These are phyloP conservation scores for Lachancea lanzarotensis DNA, from an alignment of 805 yeast genomes.

Conservation along the genomic window DNA sequence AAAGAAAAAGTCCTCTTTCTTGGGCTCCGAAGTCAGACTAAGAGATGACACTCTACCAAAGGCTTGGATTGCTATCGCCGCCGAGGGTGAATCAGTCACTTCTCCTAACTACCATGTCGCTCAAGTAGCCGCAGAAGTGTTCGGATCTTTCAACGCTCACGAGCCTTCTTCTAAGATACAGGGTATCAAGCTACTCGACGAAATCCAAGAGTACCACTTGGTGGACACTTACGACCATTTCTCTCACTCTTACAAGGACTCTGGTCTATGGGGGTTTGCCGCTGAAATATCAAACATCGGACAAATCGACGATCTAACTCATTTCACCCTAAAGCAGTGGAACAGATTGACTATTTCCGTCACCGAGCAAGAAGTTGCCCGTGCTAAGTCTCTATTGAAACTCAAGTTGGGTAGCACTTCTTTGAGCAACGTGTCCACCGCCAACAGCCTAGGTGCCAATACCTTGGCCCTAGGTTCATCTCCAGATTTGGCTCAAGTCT, in stretches of 20 bases:
- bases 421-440: slow-evolving; percentile 44
- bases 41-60: slow-evolving; percentile 83
- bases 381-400: slow-evolving; percentile 70
- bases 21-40: slow-evolving; percentile 82
- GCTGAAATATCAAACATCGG: slow-evolving; percentile 54
- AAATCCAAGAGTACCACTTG: slow-evolving; percentile 64
- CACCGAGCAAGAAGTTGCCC: slow-evolving; percentile 68
- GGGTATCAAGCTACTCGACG: slow-evolving; percentile 64
- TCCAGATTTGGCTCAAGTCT: slow-evolving; percentile 52
- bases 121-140: slow-evolving; percentile 62
- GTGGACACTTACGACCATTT: slow-evolving; percentile 68
- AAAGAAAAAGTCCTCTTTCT: slow-evolving; percentile 51
- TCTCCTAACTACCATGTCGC: slow-evolving; percentile 66
- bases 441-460: slow-evolving; percentile 52
- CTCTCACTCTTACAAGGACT: slow-evolving; percentile 64
- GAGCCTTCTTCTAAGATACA: slow-evolving; percentile 52
- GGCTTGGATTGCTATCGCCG: slow-evolving; percentile 74
- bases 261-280: slow-evolving; percentile 81
- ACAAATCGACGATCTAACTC: slow-evolving; percentile 67
- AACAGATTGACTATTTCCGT: slow-evolving; percentile 72
- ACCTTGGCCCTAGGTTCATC: slow-evolving; percentile 57
- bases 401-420: slow-evolving; percentile 49
- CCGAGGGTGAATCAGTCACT: slow-evolving; percentile 56
- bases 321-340: slow-evolving; percentile 82
- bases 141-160: slow-evolving; percentile 48